Percentiles rank a stretch among this genome's conserved stretches.
phyloP scores from a whole-genome alignment of 345 rosid genomes.

The Noccaea bulbosa region DNA sequence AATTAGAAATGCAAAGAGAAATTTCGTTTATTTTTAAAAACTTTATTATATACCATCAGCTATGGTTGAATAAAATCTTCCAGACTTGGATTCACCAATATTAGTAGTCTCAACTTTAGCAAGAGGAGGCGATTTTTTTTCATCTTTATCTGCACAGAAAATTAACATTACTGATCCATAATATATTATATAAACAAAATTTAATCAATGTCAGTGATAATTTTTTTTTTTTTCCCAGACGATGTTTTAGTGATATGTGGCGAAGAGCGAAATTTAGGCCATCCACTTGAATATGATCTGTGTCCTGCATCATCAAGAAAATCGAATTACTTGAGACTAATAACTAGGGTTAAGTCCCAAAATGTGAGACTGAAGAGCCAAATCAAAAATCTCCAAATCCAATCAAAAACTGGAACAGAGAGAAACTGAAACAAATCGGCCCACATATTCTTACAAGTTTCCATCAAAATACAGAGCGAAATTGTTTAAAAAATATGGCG shows the following conservation, averaged over 20 bases:
- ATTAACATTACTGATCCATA: neutral
- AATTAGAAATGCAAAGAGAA: constrained; percentile 10
- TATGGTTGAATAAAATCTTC: neutral
- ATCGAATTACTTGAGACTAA: neutral
- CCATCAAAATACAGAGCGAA: constrained; percentile 1
- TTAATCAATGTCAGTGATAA: neutral
- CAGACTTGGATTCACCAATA: neutral
- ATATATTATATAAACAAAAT: neutral
- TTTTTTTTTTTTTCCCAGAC: constrained; percentile 5
- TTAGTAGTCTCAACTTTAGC: neutral
- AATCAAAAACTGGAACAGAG: neutral
- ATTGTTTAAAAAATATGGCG: neutral
- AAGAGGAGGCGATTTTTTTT: constrained; percentile 21
- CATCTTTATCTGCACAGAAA: neutral
- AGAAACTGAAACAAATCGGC: neutral
- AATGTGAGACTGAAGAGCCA: neutral
- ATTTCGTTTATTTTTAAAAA: neutral
- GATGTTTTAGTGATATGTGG: neutral
- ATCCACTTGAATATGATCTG: constrained; percentile 17
- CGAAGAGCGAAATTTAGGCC: neutral
- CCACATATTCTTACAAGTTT: neutral
- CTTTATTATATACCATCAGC: constrained; percentile 20
- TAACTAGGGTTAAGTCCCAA: neutral
- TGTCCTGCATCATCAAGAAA: constrained; percentile 12
- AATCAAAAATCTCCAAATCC: neutral